phyloP scores from a whole-genome alignment of 192 early-diverging fungal species.

The Backusella psychrophila region DNA sequence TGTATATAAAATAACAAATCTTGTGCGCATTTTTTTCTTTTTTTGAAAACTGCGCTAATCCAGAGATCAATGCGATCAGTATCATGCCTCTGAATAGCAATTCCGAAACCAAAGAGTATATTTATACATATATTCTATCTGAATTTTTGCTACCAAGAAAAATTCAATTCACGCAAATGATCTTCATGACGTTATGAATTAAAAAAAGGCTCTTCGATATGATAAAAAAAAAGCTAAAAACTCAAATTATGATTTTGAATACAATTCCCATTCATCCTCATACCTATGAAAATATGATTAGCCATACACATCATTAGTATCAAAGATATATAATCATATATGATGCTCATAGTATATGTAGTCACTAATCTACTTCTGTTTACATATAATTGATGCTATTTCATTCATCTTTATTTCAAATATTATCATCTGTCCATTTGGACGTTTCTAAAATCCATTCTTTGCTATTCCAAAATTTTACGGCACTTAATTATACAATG shows the following conservation, averaged over 20 bases:
- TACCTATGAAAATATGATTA: no score
- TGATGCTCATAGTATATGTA: no score
- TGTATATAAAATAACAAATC: neutral
- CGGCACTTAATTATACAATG: neutral
- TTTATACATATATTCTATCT: neutral
- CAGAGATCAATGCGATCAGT: no score
- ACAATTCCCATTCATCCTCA: neutral
- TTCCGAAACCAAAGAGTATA: no score
- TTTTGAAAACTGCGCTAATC: no score
- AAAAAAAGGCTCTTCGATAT: neutral
- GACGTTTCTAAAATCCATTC: constrained; percentile 2
- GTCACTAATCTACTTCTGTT: neutral
- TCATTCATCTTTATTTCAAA: neutral
- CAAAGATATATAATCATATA: no score
- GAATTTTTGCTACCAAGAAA: neutral
- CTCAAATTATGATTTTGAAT: neutral
- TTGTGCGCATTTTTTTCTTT: neutral
- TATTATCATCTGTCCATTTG: neutral
- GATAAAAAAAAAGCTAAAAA: neutral
- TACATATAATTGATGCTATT: neutral
- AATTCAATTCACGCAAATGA: neutral
- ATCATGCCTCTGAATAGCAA: no score
- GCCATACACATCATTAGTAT: no score
- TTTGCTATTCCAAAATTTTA: neutral
- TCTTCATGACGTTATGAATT: neutral